These are phyloP conservation scores for Nicotiana paniculata DNA, from an alignment of 257 asterid species.

Conservation along the genomic window DNA sequence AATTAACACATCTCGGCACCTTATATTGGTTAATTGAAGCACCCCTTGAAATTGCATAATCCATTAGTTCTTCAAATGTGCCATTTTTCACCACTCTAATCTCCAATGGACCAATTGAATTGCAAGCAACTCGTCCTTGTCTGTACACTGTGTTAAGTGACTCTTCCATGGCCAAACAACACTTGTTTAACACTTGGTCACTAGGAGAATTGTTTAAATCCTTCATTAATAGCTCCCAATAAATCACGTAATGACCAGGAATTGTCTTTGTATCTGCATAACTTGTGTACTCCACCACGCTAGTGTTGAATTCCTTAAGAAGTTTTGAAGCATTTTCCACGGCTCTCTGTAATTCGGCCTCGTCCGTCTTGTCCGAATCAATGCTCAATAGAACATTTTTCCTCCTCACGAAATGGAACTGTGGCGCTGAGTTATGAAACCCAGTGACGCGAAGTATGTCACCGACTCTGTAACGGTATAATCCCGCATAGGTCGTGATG, in stretches of 20 bases:
- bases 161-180: conserved; percentile 91
- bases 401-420: conserved; percentile 79
- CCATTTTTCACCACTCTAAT: conserved; percentile 84
- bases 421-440: conserved; percentile 85
- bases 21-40: conserved; percentile 96
- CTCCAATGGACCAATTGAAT: conserved; percentile 87
- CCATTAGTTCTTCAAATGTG: conserved; percentile 93
- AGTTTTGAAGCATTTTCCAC: conserved; percentile 68
- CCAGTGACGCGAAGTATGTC: conserved; percentile 95
- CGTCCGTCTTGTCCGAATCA: conserved; percentile 92
- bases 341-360: conserved; percentile 79
- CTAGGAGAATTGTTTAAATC: conserved; percentile 48
- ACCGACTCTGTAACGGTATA: conserved; percentile 82
- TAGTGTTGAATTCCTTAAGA: conserved; percentile 35
- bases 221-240: conserved; percentile 73
- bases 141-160: conserved; percentile 88
- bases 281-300: conserved; percentile 95
- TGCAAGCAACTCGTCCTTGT: conserved; percentile 80
- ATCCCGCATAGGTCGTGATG: conserved; percentile 78
- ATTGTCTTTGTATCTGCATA: conserved; percentile 75
- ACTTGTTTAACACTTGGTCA: conserved; percentile 32
- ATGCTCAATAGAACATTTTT: conserved; percentile 82
- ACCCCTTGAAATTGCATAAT: conserved; percentile 90
- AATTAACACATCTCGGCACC: conserved; percentile 85
- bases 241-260: conserved; percentile 92